Evolutionary conservation across 2,329 filamentous ascomycete species (phyloP), one percentile per base, ranked within the genome.

Genomic region (Pleoardoris graminearum): DNA sequence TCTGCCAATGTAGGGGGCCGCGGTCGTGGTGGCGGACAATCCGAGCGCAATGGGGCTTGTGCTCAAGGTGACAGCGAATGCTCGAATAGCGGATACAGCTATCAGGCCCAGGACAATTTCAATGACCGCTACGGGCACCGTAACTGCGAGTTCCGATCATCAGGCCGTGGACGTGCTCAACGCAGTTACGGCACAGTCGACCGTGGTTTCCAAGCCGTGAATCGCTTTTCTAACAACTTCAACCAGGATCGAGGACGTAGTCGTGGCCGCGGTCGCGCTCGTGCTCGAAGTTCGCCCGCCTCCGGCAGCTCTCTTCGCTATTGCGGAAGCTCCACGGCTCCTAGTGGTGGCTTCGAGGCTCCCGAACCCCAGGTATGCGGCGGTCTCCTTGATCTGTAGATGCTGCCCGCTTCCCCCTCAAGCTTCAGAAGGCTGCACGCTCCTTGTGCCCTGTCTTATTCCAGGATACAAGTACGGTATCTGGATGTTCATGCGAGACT

Each of bases 321-420:
- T 16, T 6, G 25, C 12, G 23, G 17, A 35, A 38, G 10, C 27
- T 7, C 33, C 22, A 22, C 35, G 22, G 7, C n/a, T 19, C 19
- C 27, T 14, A 12, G 25, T 19, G 27, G 46, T 12, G 41, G 27
- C 12, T 41, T n/a, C 16, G n/a, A 4, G 25, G 30, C 25, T 4
- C 14, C 44, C 30, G 37, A 30, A 32, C 29, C 27, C 27, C 22
- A 48, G 50, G 50, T 52, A 52, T 52, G 50, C 44, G 16, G 17
- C 17, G 10, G 17, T 47, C 43, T 51, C 22, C 33, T 47, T 32
- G 42, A 51, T 12, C 23, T n/a, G n/a, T n/a, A n/a, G n/a, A n/a
- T n/a, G n/a, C n/a, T n/a, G n/a, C n/a, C n/a, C n/a, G n/a, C n/a
- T n/a, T n/a, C n/a, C n/a, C n/a, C n/a, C n/a, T n/a, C n/a, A n/a